Conservation (phyloP, 805 yeast species). For the Scheffersomyces stipitis region DNA sequence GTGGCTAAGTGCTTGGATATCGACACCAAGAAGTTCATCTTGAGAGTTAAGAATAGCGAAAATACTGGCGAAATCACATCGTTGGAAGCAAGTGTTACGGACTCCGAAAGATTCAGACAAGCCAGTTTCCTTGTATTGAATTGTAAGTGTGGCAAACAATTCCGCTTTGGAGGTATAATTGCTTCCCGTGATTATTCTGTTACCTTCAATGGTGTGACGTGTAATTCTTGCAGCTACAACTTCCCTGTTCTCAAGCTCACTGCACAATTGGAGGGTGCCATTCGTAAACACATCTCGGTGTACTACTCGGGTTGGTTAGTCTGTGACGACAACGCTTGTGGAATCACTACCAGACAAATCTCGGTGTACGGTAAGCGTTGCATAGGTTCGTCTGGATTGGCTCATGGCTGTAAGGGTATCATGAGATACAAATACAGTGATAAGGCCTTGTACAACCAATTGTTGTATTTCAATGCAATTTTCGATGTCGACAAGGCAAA, state of each 20-base stretch:
- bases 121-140: conserved; percentile 53
- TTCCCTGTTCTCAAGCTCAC: conserved; percentile 58
- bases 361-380: conserved; percentile 89
- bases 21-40: conserved; percentile 62
- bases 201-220: conserved; percentile 68
- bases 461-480: conserved; percentile 71
- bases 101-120: conserved; percentile 76
- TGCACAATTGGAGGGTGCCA: conserved; percentile 70
- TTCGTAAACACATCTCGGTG: conserved; percentile 65
- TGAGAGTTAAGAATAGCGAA: conserved; percentile 41
- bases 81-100: conserved; percentile 77
- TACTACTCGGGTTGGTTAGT: conserved; percentile 86
- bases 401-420: conserved; percentile 72
- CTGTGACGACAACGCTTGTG: conserved; percentile 87
- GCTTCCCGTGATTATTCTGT: conserved; percentile 61
- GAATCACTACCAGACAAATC: conserved; percentile 74
- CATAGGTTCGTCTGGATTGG: conserved; percentile 60
- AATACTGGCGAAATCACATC: conserved; percentile 53
- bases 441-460: conserved; percentile 80
- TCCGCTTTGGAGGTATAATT: conserved; percentile 74
- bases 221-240: conserved; percentile 56
- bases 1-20: conserved; percentile 77
- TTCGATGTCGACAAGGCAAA: conserved; percentile 83
- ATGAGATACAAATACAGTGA: conserved; percentile 78
- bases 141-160: conserved; percentile 63